Percentiles rank a stretch among this genome's conserved stretches.
phyloP scores from a whole-genome alignment of 129 eudicot genomes.

The Heracleum sosnowskyi region DNA sequence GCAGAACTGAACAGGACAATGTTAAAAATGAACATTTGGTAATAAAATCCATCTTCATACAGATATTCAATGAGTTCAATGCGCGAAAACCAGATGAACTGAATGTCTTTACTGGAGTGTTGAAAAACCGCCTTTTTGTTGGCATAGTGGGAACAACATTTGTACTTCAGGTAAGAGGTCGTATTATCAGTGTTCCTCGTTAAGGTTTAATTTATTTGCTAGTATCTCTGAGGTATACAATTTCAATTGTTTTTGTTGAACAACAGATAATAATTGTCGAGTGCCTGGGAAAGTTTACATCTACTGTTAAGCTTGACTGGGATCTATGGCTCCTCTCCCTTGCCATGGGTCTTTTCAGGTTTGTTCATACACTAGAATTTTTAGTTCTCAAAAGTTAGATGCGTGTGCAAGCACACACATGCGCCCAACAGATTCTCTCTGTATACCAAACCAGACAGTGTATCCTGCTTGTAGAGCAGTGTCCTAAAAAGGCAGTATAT shows the following conservation, averaged over 20 bases:
- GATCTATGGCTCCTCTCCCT: conserved; percentile 58
- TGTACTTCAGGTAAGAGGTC: conserved; percentile 58
- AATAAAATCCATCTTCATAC: conserved; percentile 19
- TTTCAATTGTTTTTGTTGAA: conserved; percentile 2
- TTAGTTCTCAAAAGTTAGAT: background rate
- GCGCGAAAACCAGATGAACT: conserved; percentile 79
- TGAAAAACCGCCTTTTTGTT: conserved; percentile 65
- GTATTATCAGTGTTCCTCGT: background rate
- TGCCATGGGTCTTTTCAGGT: conserved; percentile 69
- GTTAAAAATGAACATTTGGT: background rate
- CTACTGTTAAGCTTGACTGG: conserved; percentile 52
- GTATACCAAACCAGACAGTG: too few relatives aligned
- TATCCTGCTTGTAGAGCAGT: too few relatives aligned
- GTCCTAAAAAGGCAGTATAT: too few relatives aligned
- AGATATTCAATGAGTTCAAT: conserved; percentile 90
- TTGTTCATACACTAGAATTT: background rate
- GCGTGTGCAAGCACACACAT: background rate
- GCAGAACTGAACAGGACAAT: background rate
- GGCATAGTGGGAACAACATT: conserved; percentile 67
- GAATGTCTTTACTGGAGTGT: conserved; percentile 66
- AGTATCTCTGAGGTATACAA: background rate
- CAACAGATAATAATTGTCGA: conserved; percentile 55
- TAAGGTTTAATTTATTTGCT: background rate
- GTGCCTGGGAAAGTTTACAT: conserved; percentile 71
- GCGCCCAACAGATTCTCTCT: too few relatives aligned